Conservation (phyloP, 345 rosid species). For the Garcia nutans region DNA sequence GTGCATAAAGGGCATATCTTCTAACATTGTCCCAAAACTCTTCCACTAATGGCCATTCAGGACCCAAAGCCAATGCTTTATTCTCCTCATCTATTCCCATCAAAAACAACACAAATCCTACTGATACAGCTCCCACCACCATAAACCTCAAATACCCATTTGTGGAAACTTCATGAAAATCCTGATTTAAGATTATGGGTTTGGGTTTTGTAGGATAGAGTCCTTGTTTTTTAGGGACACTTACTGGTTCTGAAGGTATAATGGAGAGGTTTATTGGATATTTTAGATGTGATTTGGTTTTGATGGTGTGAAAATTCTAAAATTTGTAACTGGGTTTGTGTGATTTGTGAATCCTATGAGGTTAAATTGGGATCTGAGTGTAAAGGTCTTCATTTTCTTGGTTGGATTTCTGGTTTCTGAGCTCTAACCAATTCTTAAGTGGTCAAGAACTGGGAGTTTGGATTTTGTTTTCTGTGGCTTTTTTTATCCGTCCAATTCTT, state of each 20-base stretch:
- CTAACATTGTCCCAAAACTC: conserved; percentile 98
- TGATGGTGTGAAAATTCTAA: conserved; percentile 7
- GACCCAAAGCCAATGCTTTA: conserved; percentile 75
- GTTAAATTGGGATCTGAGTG: conserved; percentile 27
- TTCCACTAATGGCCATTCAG: conserved; percentile 85
- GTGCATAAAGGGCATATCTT: conserved; percentile 89
- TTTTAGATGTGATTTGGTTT: conserved; percentile 10
- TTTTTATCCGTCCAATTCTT: neutral
- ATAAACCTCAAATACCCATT: conserved; percentile 38
- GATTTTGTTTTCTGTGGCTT: neutral
- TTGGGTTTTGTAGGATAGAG: neutral
- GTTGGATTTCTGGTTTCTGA: neutral
- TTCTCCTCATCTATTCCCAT: conserved; percentile 52
- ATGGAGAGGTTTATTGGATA: neutral
- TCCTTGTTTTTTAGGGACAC: neutral
- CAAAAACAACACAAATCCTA: conserved; percentile 48
- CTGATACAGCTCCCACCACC: conserved; percentile 52
- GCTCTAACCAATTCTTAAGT: neutral
- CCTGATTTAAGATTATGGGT: conserved; percentile 13
- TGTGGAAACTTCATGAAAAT: conserved; percentile 13
- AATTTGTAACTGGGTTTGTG: conserved; percentile 12
- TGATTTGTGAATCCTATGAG: conserved; percentile 12
- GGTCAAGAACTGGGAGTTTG: neutral
- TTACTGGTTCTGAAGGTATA: neutral
- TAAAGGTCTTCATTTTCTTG: conserved; percentile 35